phyloP scores from a whole-genome alignment of 371 early-diverging fungal species.

The Rhizopus delemar region DNA sequence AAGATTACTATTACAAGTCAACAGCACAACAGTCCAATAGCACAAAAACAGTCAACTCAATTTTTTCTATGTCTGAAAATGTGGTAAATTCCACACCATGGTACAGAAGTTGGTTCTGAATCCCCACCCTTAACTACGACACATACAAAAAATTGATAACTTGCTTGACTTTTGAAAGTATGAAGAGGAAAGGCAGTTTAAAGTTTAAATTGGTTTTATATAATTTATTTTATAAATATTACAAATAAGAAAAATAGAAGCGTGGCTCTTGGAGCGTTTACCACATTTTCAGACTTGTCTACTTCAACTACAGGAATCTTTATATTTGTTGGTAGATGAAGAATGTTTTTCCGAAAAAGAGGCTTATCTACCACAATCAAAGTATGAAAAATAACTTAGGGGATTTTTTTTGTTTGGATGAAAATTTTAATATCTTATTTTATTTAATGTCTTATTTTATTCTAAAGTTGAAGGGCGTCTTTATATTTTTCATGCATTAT shows the following conservation, averaged over 20 bases:
- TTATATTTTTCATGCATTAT: too few species aligned
- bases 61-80: conserved; percentile 7
- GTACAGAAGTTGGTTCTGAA: background rate
- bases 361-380: too few species aligned
- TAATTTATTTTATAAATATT: background rate
- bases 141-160: too few species aligned
- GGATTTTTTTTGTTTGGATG: too few species aligned
- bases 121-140: background rate
- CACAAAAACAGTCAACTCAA: conserved; percentile 5
- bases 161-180: conserved; percentile 3
- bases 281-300: conserved; percentile 8
- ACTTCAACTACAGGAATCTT: conserved; percentile 2
- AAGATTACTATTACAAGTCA: conserved; percentile 7
- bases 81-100: conserved; percentile 11
- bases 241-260: too few species aligned
- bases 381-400: too few species aligned
- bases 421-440: too few species aligned
- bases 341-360: too few species aligned
- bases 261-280: background rate
- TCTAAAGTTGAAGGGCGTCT: too few species aligned
- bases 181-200: background rate
- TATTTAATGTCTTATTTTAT: too few species aligned
- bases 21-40: background rate
- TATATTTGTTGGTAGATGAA: too few species aligned
- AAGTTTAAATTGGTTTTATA: background rate